Base-by-base conservation (phyloP, 169 alveolate genomes). In the Eimeria falciformis region DNA sequence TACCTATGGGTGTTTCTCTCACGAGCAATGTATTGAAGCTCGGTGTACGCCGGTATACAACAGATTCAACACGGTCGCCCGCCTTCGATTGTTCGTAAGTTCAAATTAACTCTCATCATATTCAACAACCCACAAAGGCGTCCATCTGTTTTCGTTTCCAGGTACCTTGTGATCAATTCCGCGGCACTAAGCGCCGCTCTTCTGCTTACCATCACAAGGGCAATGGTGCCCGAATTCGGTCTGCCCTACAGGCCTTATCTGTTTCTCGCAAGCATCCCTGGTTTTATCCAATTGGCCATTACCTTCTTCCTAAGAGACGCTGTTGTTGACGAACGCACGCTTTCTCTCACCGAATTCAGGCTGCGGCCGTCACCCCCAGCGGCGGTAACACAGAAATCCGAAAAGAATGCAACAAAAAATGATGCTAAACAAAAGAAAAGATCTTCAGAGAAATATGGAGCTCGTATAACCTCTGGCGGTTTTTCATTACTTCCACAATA, bases 1-100 rank as follows among this genome's bases (percentile, higher is more conserved):
- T 90, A 56, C 93, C 93, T 12, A 62, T 90, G 66, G 93, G 90
- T 6, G 83, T 65, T 3, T 65, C 90, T 6, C 53, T 90, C 73
- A 77, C 90, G 18, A 58, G 68, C 43, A 75, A 75, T 45, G 93
- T 90, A 0, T 56, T 90, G 69, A 75, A 90, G 50, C 47, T 90
- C 29, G 84, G 90, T 29, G 46, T 90, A n/a, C 85, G 93, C 3
- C 45, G 93, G 62, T 90, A 62, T 62, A 27, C 93, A 5, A 45
- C 87, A 29, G 40, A 25, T 3, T 45, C 79, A 4, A 33, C 62
- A 1, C 86, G 87, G 0, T 50, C 92, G 45, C 23, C 23, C 37
- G 92, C 92, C 50, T 87, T 87, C 56, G 87, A 87, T 17, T 73
- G 79, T 86, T 87, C 92, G 92, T 87, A 62, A 69, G 92, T 46